Evolutionary conservation across 371 early-diverging fungal species (phyloP).

Genomic region (Saksenaea oblongispora): DNA sequence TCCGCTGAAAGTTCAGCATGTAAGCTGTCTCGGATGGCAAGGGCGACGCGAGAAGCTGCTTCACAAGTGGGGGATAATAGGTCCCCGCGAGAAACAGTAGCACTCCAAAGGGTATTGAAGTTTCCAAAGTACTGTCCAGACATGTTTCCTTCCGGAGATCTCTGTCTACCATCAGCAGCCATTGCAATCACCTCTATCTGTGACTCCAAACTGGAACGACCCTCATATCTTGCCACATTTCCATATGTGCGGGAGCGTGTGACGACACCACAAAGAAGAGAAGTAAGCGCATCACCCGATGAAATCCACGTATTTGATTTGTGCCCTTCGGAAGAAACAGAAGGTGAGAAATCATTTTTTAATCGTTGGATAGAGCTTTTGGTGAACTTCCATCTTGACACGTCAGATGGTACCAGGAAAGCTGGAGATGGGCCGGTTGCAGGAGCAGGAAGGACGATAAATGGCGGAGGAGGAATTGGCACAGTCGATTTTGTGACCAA

Average conservation of each 20-base stretch:
- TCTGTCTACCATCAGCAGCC: slow-evolving; percentile 45
- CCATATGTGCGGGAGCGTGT: slow-evolving; percentile 40
- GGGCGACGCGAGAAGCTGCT: slow-evolving; percentile 31
- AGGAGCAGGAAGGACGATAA: slow-evolving; percentile 25
- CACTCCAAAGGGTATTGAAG: slow-evolving; percentile 37
- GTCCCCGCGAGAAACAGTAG: slow-evolving; percentile 28
- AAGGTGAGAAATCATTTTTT: slow-evolving; percentile 36
- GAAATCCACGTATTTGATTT: slow-evolving; percentile 36
- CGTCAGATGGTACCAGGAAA: slow-evolving; percentile 27
- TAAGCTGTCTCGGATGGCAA: slow-evolving; percentile 32
- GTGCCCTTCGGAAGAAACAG: neutral
- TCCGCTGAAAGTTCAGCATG: slow-evolving; percentile 30
- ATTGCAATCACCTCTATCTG: slow-evolving; percentile 30
- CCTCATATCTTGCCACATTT: slow-evolving; percentile 29
- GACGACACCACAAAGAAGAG: slow-evolving; percentile 34
- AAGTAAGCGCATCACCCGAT: slow-evolving; percentile 45
- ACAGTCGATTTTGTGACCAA: slow-evolving; percentile 11
- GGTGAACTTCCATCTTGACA: slow-evolving; percentile 34
- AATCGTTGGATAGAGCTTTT: slow-evolving; percentile 24
- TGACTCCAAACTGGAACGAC: slow-evolving; percentile 28
- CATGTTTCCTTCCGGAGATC: slow-evolving; percentile 36
- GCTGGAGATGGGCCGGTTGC: slow-evolving; percentile 22
- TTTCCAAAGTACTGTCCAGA: slow-evolving; percentile 41
- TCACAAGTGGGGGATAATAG: slow-evolving; percentile 22
- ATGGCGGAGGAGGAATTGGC: slow-evolving; percentile 31